phyloP scores from a whole-genome alignment of 2,329 filamentous ascomycete genomes.

The Cladosporium cucumerinum region DNA sequence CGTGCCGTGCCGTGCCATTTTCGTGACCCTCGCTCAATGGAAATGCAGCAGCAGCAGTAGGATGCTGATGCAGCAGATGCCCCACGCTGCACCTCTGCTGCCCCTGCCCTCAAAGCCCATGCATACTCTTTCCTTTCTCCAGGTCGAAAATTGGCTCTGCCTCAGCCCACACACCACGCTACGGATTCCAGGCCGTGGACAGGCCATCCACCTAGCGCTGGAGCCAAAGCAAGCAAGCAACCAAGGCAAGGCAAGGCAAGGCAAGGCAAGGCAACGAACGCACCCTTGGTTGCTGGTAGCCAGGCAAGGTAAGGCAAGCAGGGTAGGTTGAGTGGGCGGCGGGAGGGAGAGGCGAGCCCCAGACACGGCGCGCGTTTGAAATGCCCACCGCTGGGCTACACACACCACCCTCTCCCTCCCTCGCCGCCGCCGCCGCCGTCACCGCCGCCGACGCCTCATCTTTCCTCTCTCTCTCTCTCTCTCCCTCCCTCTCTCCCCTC shows the following conservation, averaged over 20 bases:
- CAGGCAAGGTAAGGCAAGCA: neutral
- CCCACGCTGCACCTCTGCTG: neutral
- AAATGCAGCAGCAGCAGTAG: neutral
- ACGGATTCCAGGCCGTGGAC: neutral
- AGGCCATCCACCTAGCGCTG: neutral
- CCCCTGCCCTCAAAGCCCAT: neutral
- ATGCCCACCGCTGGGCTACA: conserved; percentile 13
- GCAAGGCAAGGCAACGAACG: neutral
- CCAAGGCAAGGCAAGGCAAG: too few relatives aligned
- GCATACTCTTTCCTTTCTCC: neutral
- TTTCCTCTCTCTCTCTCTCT: neutral
- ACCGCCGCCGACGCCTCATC: conserved; percentile 8
- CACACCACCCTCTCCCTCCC: conserved; percentile 7
- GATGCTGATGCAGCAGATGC: neutral
- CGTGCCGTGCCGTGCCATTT: too few relatives aligned
- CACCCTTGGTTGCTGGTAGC: neutral
- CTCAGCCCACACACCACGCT: neutral
- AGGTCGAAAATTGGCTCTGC: conserved; percentile 1
- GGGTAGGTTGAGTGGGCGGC: neutral
- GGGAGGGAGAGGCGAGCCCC: conserved; percentile 11
- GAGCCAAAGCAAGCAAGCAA: conserved; percentile 4
- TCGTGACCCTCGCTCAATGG: neutral
- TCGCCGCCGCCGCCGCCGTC: too few relatives aligned
- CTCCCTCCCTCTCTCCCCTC: conserved; percentile 6
- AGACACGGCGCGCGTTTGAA: conserved; percentile 12